phyloP scores from a whole-genome alignment of 2,329 filamentous ascomycete genomes.

The Dothideomycetes sp. region DNA sequence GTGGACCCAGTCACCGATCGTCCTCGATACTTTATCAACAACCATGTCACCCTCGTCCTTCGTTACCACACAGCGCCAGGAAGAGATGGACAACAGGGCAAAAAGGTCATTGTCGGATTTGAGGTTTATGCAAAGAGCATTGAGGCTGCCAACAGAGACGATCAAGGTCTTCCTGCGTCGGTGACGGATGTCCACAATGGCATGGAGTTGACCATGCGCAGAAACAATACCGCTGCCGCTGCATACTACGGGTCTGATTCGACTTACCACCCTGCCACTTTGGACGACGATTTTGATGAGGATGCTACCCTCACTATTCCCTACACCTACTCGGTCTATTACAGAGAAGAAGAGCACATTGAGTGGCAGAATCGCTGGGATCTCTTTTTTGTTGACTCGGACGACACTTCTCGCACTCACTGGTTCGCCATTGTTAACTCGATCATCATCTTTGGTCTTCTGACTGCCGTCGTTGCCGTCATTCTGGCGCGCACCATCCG shows the following conservation, averaged over 20 bases:
- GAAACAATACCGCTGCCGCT: conserved; percentile 50
- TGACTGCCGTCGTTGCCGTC: conserved; percentile 71
- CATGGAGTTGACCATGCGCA: conserved; percentile 59
- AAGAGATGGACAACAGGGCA: conserved; percentile 57
- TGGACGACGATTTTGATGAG: conserved; percentile 48
- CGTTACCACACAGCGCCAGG: conserved; percentile 66
- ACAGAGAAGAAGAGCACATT: conserved; percentile 68
- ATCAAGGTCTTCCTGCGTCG: conserved; percentile 58
- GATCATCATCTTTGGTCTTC: conserved; percentile 67
- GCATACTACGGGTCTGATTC: conserved; percentile 45
- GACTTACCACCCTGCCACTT: conserved; percentile 49
- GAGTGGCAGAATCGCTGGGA: conserved; percentile 85
- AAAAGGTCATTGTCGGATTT: conserved; percentile 77
- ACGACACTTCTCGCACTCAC: conserved; percentile 71
- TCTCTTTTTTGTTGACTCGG: conserved; percentile 80
- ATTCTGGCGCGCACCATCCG: conserved; percentile 71
- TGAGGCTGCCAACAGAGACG: conserved; percentile 50
- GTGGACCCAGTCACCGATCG: conserved; percentile 49
- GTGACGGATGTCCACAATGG: conserved; percentile 54
- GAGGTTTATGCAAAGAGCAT: conserved; percentile 86
- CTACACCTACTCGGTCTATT: conserved; percentile 86
- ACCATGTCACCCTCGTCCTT: conserved; percentile 78
- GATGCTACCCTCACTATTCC: conserved; percentile 62
- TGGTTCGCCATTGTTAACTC: conserved; percentile 87
- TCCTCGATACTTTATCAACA: conserved; percentile 68